Percentiles rank a stretch among this genome's conserved stretches.
These are phyloP conservation scores for Pseudozyma sp. DNA, from an alignment of 1,284 basidiomycete species.

Conservation along the genomic window DNA sequence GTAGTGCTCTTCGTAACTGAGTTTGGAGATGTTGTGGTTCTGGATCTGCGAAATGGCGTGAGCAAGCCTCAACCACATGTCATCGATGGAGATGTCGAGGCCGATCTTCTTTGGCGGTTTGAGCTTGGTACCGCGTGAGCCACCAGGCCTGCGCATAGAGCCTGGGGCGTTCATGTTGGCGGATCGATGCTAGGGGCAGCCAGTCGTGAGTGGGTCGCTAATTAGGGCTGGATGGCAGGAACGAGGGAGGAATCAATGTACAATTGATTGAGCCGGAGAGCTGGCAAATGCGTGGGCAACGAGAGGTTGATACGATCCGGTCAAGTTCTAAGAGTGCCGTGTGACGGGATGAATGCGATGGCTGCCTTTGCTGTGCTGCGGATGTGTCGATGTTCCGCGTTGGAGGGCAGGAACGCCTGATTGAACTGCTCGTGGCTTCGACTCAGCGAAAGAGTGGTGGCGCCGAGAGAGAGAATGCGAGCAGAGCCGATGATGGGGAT, in stretches of 20 bases:
- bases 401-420: neutral
- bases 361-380: neutral
- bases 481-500: too few species aligned
- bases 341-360: too few species aligned
- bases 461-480: too few species aligned
- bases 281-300: neutral
- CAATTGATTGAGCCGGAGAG: neutral
- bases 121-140: constrained; percentile 43
- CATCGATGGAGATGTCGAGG: constrained; percentile 57
- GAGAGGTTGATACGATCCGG: too few species aligned
- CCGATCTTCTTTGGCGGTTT: constrained; percentile 60
- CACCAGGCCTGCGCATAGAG: constrained; percentile 48
- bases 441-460: neutral
- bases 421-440: neutral
- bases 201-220: neutral
- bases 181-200: neutral
- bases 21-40: constrained; percentile 88
- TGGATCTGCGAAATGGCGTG: constrained; percentile 94
- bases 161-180: constrained; percentile 44
- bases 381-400: neutral
- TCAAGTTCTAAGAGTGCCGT: too few species aligned
- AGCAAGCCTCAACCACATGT: constrained; percentile 78
- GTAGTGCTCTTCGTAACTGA: constrained; percentile 97
- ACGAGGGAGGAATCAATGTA: neutral
- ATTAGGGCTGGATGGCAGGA: too few species aligned